Base-by-base conservation (phyloP, 2,329 filamentous ascomycete genomes). In the Sodiomyces alkalinus region DNA sequence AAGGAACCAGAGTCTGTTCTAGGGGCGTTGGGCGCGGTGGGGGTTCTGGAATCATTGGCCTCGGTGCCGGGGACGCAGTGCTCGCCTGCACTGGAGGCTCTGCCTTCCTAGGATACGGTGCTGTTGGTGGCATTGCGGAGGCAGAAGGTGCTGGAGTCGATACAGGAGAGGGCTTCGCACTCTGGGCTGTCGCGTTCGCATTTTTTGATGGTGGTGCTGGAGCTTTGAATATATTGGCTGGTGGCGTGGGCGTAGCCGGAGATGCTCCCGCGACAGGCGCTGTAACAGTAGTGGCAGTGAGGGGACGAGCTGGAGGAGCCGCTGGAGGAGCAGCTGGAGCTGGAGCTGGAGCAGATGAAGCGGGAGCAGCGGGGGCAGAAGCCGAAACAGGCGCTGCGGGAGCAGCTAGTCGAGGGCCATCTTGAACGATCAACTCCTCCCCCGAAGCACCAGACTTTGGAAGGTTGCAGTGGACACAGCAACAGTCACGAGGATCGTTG, bases 381-480 rank as follows among this genome's bases (percentile, higher is more conserved):
- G 19, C 14, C 22, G 25, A 3, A 27, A 26, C 7, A 4, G 27
- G 19, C n/a, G n/a, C n/a, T n/a, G n/a, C n/a, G n/a, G n/a, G n/a
- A n/a, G n/a, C n/a, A n/a, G n/a, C n/a, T n/a, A n/a, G n/a, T n/a
- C n/a, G n/a, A n/a, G n/a, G n/a, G n/a, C n/a, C n/a, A 6, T 21
- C 33, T 12, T 31, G 17, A 6, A 35, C 24, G 12, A 14, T 31
- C 20, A 34, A 26, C 6, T 33, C 32, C 12, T 36, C 35, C 4
- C 13, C 24, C 11, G 19, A 8, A n/a, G 16, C 3, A n/a, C 17
- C 11, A n/a, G 21, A 7, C 17, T 25, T 47, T 6, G 46, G 41
- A 4, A 46, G 36, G 31, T 58, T 60, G 43, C 63, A 68, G 26
- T 63, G 55, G 9, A 60, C 52, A 35, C 64, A 68, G 28, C 58